Base-by-base conservation (phyloP, 2,329 filamentous ascomycete species). In the Phialocephala subalpina region DNA sequence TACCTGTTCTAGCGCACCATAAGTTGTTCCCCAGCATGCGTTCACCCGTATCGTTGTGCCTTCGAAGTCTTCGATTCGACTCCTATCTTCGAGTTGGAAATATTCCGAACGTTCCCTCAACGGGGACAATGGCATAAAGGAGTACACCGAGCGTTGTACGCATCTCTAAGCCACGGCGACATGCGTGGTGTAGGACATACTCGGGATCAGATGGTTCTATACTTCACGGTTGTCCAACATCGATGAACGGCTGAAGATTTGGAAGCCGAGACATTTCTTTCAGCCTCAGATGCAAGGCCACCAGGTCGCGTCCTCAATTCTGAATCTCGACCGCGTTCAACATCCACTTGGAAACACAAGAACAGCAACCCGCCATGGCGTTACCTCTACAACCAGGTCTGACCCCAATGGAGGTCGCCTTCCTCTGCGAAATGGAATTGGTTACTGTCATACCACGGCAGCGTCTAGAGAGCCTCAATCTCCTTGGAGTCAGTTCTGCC, bases 401-500 rank as follows among this genome's bases (percentile, higher is more conserved):
- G 53, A 91, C 92, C 73, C 93, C 96, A 66, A 85, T 92, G 70
- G 96, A 99, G 81, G 92, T 97, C 55, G 92, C 94, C 59, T 99
- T 98, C 76, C 83, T 98, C 33, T 97, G 94, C 79, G 96, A 99
- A 82, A 98, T 97, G 94, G 95, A 98, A 82, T 87, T 93, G 74
- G 92, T 99, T 63, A 97, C 94, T 0, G 87, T 99, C 25, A 89
- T 98, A 58, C 96, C 96, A 40, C 92, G 96, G 62, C 94, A 98
- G 78, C 88, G 92, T 70, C 89, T 99, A 61, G 94, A 97, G 71
- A 88, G 88, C 72, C 91, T 99, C 69, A 86, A 92, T 73, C 86
- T 99, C 68, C 87, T 99, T 63, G 90, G 91, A 71, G 96, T 98
- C 84, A 83, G 91, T 87, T 75, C 49, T 74, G 69, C 73, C 70